A percentile compares a stretch with the other conserved stretches of the same genome.
Conservation (phyloP, 2,329 filamentous ascomycete species). For the Alternaria brassicae region DNA sequence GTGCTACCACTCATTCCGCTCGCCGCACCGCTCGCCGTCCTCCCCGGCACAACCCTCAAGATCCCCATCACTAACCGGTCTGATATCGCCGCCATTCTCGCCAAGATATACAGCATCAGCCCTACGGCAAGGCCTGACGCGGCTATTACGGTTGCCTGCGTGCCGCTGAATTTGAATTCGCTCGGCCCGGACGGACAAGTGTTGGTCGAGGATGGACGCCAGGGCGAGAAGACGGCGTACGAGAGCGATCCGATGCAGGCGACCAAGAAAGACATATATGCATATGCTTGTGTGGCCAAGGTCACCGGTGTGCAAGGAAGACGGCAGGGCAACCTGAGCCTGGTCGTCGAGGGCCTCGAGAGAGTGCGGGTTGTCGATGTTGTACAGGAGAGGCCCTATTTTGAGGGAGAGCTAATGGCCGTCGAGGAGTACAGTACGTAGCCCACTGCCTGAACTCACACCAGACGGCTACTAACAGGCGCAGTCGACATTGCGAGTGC, state of each 20-base stretch:
- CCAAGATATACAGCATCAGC: constrained; percentile 80
- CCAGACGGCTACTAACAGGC: constrained; percentile 13
- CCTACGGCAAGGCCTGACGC: constrained; percentile 69
- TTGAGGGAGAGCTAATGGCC: constrained; percentile 79
- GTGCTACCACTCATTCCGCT: constrained; percentile 81
- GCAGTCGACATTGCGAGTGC: constrained; percentile 47
- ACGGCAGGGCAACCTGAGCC: constrained; percentile 68
- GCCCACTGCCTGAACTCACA: constrained; percentile 1
- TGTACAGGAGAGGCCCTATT: constrained; percentile 80
- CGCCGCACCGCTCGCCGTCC: constrained; percentile 78
- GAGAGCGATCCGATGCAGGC: constrained; percentile 59
- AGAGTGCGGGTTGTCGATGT: constrained; percentile 78
- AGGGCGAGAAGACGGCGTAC: constrained; percentile 51
- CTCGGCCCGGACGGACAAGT: constrained; percentile 76
- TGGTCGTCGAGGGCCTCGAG: constrained; percentile 85
- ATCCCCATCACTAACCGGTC: constrained; percentile 83
- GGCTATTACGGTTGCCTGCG: constrained; percentile 81
- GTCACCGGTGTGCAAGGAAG: constrained; percentile 59
- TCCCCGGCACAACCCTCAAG: constrained; percentile 84
- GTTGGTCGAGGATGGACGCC: constrained; percentile 70
- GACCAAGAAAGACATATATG: constrained; percentile 71
- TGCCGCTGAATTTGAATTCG: constrained; percentile 80
- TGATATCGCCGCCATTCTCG: constrained; percentile 87
- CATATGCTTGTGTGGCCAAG: constrained; percentile 74
- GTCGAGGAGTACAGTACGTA: constrained; percentile 72